Percentiles rank a stretch among this genome's conserved stretches.
Evolutionary conservation across 495 filamentous ascomycete genomes (phyloP).

Genomic region (Geoglossum glabrum): DNA sequence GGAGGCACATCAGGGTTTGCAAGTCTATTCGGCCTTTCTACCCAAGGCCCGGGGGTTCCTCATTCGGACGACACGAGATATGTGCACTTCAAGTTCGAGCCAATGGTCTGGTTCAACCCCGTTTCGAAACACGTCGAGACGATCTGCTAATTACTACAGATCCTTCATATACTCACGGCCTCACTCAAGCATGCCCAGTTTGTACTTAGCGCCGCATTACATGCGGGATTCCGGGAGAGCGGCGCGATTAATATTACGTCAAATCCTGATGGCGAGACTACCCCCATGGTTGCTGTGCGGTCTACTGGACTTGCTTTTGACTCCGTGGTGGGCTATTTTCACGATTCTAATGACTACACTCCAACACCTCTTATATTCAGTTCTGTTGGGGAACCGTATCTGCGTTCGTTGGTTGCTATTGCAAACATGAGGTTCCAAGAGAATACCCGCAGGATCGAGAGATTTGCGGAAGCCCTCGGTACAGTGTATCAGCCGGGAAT

Average conservation of each 20-base stretch:
- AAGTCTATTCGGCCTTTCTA: conserved; percentile 1
- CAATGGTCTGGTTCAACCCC: conserved; percentile 41
- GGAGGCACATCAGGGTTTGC: not conserved
- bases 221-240: conserved; percentile 75
- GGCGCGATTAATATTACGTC: conserved; percentile 38
- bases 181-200: conserved; percentile 49
- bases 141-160: conserved; percentile 28
- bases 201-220: conserved; percentile 50
- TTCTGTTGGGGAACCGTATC: conserved; percentile 34
- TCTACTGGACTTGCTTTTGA: conserved; percentile 64
- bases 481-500: not conserved
- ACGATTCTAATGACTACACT: not conserved
- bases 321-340: conserved; percentile 45
- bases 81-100: conserved; percentile 83
- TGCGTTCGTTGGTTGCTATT: conserved; percentile 41
- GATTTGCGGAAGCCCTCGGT: conserved; percentile 11
- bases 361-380: conserved; percentile 16
- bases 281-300: conserved; percentile 55
- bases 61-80: conserved; percentile 27
- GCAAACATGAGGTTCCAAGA: conserved; percentile 58
- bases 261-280: conserved; percentile 24
- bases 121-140: not conserved
- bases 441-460: conserved; percentile 47
- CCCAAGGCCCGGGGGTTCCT: not conserved
- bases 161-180: conserved; percentile 67